A percentile compares a stretch with the other conserved stretches of the same genome.
phyloP scores from a whole-genome alignment of 345 rosid genomes.

The Dipteronia dyeriana region DNA sequence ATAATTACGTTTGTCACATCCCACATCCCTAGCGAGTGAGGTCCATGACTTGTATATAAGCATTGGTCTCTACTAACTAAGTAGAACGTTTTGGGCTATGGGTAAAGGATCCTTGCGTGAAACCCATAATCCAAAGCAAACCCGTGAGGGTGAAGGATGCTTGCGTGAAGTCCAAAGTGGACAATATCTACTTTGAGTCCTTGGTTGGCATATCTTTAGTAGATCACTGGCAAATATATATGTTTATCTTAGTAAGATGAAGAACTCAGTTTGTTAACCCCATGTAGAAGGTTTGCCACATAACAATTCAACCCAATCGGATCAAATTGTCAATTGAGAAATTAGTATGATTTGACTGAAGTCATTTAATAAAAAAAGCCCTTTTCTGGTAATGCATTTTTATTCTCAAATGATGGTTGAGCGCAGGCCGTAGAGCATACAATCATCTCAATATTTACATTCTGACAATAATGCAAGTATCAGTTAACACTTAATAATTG shows the following conservation, averaged over 20 bases:
- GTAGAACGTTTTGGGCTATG: too few relatives aligned
- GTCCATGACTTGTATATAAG: too few relatives aligned
- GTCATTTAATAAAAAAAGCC: neutral
- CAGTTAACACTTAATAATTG: neutral
- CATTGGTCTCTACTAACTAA: too few relatives aligned
- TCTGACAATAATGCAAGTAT: neutral
- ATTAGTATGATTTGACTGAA: neutral
- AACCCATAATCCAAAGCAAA: too few relatives aligned
- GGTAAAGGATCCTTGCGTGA: too few relatives aligned
- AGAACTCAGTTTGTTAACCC: neutral
- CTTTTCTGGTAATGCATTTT: neutral
- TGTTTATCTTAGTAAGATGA: slow-evolving; percentile 1
- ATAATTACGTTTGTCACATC: neutral
- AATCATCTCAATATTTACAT: neutral
- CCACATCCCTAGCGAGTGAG: too few relatives aligned
- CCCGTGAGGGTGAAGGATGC: too few relatives aligned
- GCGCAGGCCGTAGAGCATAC: neutral
- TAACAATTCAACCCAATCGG: neutral
- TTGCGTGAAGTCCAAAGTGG: too few relatives aligned
- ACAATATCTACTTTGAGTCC: neutral
- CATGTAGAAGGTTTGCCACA: neutral
- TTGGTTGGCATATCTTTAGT: slow-evolving; percentile 8
- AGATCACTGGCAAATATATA: neutral
- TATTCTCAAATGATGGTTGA: neutral
- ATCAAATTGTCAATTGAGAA: neutral